Evolutionary conservation across 75 land plant species (phyloP).

Genomic region (Pinus albicaulis): DNA sequence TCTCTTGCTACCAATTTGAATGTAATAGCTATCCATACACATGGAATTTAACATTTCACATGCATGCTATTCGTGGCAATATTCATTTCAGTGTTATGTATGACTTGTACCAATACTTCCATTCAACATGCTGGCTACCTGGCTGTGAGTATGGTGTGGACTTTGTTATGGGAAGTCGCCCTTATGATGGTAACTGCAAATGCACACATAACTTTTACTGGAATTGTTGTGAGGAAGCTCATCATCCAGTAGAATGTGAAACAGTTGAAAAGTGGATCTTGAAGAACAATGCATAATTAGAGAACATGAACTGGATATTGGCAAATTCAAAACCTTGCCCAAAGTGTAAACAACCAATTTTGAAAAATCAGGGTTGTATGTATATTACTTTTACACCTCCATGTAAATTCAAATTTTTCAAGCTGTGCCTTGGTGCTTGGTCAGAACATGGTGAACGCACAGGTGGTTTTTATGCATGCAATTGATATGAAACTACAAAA

Average conservation of each 20-base stretch:
- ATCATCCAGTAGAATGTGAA: slow-evolving; percentile 89
- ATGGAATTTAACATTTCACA: no score
- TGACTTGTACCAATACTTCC: no score
- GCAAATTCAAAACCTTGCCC: slow-evolving; percentile 98
- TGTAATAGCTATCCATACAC: no score
- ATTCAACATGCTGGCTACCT: no score
- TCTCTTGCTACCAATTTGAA: no score
- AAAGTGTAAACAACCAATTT: slow-evolving; percentile 97
- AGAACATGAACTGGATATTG: slow-evolving; percentile 96
- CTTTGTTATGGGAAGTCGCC: slow-evolving; percentile 61
- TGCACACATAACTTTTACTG: slow-evolving; percentile 87
- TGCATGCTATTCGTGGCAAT: no score
- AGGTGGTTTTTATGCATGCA: slow-evolving; percentile 97
- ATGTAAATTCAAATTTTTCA: slow-evolving; percentile 91
- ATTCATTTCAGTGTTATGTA: no score
- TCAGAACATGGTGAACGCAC: slow-evolving; percentile 97
- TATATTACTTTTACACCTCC: slow-evolving; percentile 96
- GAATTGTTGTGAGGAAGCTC: slow-evolving; percentile 97
- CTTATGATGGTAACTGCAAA: slow-evolving; percentile 75
- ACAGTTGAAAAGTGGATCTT: slow-evolving; percentile 92
- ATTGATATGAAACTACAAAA: slow-evolving; percentile 94
- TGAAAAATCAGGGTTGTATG: slow-evolving; percentile 98
- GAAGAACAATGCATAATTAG: slow-evolving; percentile 94
- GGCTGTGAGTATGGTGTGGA: slow-evolving; percentile 96
- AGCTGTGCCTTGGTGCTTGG: slow-evolving; percentile 99